These are phyloP conservation scores for Vitis labrusca DNA, from an alignment of 164 flowering plant species.

Conservation along the genomic window DNA sequence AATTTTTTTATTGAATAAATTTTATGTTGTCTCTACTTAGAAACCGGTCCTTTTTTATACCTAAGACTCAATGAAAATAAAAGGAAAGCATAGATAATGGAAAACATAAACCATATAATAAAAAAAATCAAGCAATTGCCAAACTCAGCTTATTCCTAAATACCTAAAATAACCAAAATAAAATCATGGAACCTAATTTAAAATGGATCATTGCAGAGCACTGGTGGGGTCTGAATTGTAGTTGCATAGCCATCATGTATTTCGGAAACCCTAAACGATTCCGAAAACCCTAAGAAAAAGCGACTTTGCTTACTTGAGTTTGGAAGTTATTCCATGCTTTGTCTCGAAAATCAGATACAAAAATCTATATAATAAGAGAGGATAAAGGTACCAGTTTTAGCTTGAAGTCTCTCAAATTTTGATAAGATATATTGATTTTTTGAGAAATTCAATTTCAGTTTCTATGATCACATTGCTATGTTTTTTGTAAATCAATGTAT, in stretches of 20 bases:
- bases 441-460: neutral
- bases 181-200: too few species aligned
- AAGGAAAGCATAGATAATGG: too few species aligned
- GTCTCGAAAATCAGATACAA: conserved; percentile 11
- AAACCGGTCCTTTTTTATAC: too few species aligned
- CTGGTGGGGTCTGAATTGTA: conserved; percentile 9
- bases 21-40: too few species aligned
- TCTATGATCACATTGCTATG: conserved; percentile 1
- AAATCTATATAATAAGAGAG: conserved; percentile 7
- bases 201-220: neutral
- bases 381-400: conserved; percentile 14
- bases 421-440: neutral
- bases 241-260: conserved; percentile 6
- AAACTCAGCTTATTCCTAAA: too few species aligned
- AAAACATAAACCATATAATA: too few species aligned
- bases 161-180: too few species aligned
- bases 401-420: conserved; percentile 3
- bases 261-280: conserved; percentile 8
- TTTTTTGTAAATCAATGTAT: too few species aligned
- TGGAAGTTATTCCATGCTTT: conserved; percentile 46
- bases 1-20: too few species aligned
- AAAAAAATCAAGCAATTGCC: too few species aligned
- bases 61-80: too few species aligned
- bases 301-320: conserved; percentile 29
- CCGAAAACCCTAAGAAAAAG: conserved; percentile 25